These are phyloP conservation scores for Prinsepia uniflora DNA, from an alignment of 306 rosid species.

Conservation along the genomic window DNA sequence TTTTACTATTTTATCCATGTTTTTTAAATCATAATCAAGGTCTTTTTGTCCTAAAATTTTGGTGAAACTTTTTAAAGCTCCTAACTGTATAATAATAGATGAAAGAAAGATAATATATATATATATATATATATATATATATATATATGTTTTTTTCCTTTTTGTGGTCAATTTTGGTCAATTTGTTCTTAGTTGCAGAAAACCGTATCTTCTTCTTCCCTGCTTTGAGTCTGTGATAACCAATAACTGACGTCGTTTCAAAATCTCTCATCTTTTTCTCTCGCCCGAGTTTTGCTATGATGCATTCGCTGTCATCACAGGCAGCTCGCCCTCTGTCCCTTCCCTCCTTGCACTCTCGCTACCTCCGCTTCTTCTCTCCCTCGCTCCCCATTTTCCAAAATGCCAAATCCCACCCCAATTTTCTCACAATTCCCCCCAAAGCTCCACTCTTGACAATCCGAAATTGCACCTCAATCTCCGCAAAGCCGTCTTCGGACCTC, in stretches of 20 bases:
- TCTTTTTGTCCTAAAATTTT: too few relatives aligned
- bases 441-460: constrained; percentile 29
- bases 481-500: constrained; percentile 67
- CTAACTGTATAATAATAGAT: too few relatives aligned
- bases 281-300: constrained; percentile 6
- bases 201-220: not conserved
- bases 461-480: constrained; percentile 61
- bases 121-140: too few relatives aligned
- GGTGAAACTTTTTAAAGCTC: too few relatives aligned
- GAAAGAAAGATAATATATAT: too few relatives aligned
- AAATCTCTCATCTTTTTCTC: constrained; percentile 4
- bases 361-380: constrained; percentile 27
- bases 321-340: constrained; percentile 34
- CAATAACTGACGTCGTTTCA: not conserved
- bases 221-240: not conserved
- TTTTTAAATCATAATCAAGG: too few relatives aligned
- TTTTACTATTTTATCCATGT: too few relatives aligned
- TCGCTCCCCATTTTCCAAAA: constrained; percentile 31
- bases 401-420: constrained; percentile 22
- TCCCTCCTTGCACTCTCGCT: constrained; percentile 27
- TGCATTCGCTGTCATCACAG: constrained; percentile 45
- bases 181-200: not conserved
- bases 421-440: constrained; percentile 25
- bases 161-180: not conserved
- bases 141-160: too few relatives aligned